These are phyloP conservation scores for Ustilago nuda DNA, from an alignment of 1,284 basidiomycete genomes.

Conservation along the genomic window DNA sequence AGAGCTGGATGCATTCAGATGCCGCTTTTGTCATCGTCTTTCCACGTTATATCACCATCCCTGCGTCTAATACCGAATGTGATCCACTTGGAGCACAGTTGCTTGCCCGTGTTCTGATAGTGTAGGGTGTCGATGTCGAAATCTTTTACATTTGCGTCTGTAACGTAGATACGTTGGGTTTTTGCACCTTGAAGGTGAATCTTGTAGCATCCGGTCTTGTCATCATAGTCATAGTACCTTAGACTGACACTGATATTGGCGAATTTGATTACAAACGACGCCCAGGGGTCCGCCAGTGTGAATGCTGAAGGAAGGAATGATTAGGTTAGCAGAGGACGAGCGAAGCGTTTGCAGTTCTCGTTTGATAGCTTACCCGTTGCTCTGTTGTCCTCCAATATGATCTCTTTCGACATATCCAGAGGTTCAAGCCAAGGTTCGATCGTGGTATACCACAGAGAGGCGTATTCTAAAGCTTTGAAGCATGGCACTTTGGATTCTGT, in stretches of 20 bases:
- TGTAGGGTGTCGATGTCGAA: constrained; percentile 19
- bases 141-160: no score
- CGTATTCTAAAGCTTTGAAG: not conserved
- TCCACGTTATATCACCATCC: no score
- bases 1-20: not conserved
- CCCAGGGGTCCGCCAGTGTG: constrained; percentile 6
- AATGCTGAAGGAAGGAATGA: constrained; percentile 3
- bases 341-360: not conserved
- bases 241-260: not conserved
- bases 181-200: constrained; percentile 8
- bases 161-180: constrained; percentile 4
- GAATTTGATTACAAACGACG: constrained; percentile 10
- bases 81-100: constrained; percentile 18
- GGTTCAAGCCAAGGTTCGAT: constrained; percentile 12
- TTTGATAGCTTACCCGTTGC: not conserved
- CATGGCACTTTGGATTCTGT: no score
- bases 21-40: no score
- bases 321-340: not conserved
- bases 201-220: constrained; percentile 22
- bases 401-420: constrained; percentile 1
- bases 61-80: not conserved
- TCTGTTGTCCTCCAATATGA: not conserved
- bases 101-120: constrained; percentile 8
- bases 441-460: not conserved
- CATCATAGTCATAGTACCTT: constrained; percentile 18